Evolutionary conservation across 805 yeast genomes (phyloP), one percentile per base, ranked within the genome.

Genomic region (Maudiozyma barnettii): DNA sequence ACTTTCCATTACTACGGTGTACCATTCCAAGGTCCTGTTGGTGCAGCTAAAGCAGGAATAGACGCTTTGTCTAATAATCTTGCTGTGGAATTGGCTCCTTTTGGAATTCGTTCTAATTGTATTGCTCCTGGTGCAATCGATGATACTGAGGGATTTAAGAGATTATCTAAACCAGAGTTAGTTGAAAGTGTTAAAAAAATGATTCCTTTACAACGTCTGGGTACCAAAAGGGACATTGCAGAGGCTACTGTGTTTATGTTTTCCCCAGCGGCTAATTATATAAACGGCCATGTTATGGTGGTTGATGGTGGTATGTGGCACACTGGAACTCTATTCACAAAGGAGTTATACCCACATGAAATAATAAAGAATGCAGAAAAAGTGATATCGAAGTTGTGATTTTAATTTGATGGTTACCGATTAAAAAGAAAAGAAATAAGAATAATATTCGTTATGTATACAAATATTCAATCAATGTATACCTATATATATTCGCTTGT

Each of bases 251-350:
- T 85, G 1, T 90, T 70, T 61, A 69, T 91, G 56, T 84, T 90
- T 57, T 84, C 95, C 43, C 84, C 83, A 2, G 95, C 96, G 4
- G 88, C 90, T 6, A 55, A 70, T 4, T 90, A 80, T 63, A 74
- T 90, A 29, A 81, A 84, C 13, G 97, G 97, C 14, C 77, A 88
- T 4, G 70, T 81, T 14, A 73, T 78, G 36, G 83, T 87, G 16
- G 96, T 91, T 5, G 98, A 90, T 67, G 97, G 97, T 45, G 98
- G 82, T 2, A 73, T 77, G 49, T 89, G 97, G 96, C 95, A 87
- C 60, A 70, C 79, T 61, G 88, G 90, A 13, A 64, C 67, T 12
- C 50, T 63, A 47, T 53, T 68, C 42, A 57, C 63, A 26, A 50
- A 64, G 23, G 61, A 64, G 33, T 57, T 67, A 52, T 77, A 77